Base-by-base conservation (phyloP, 2,329 filamentous ascomycete genomes). In the Coniochaeta hoffmannii region DNA sequence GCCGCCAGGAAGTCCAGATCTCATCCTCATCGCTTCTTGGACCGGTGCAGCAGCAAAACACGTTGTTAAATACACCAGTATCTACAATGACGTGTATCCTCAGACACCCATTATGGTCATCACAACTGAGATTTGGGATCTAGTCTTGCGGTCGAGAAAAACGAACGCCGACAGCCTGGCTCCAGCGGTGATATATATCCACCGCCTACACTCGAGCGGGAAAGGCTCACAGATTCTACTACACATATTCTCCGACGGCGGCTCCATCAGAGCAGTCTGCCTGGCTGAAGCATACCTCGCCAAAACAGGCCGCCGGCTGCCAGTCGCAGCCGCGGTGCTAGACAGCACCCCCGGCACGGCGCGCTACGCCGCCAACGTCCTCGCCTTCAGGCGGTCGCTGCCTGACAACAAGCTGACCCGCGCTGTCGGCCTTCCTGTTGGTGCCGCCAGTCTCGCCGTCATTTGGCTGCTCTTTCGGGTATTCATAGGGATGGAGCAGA, bases 231-330 rank as follows among this genome's bases (percentile, higher is more conserved):
- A 53, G 60, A 60, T 65, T 61, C 68, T 74, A 28, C 59, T 78
- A 9, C 76, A 80, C 63, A 64, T 73, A 55, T 80, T 79, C 65
- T 79, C 75, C 22, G 78, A 80, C 57, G 77, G 76, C 26, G 77
- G 77, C 15, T 64, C 71, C 19, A 68, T 70, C 52, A 71, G 71
- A 6, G 65, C 68, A 3, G 65, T 64, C 4, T 63, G 69, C 26
- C 58, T 79, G 6, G 69, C 76, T 2, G 58, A 63, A 15, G 59
- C 65, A 9, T 79, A 75, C 61, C 68, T 53, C 11, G 14, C 35
- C 9, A 15, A 60, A 1, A 73, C 66, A 1, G 68, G 68, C 0
- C 56, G 58, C 1, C 57, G 56, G 56, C 58, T 53, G 15, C 73
- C 72, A 2, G 57, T 74, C 0, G 54, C 32, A 3, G 70, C 69